Base-by-base conservation (phyloP, 177 flowering plant genomes). In the Vitis hybrid region DNA sequence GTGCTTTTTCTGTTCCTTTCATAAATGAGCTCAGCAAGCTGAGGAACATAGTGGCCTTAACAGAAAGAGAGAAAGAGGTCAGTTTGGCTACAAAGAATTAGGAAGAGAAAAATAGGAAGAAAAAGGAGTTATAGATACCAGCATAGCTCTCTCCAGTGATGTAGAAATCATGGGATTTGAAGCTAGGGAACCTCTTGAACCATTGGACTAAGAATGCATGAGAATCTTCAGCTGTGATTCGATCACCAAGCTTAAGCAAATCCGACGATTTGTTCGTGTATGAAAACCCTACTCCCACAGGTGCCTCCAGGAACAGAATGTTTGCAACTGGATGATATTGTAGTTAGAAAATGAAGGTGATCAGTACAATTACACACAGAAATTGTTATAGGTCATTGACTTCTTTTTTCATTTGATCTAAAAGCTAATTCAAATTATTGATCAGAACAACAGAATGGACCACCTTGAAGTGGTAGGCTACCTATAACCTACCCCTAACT, bases 121-220 rank as follows among this genome's bases (percentile, higher is more conserved):
- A 59, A 18, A n/a, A 4, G 64, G 13, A 35, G 15, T 11, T 21
- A 18, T 20, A 11, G 1, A 5, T 76, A 86, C 89, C 90, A 21
- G 90, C 90, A 71, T 84, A 84, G 78, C 90, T 87, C 72, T 86
- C 90, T 64, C 90, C 90, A 11, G 90, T 72, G 12, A 86, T 75
- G 67, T 83, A 86, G 58, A 86, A 84, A 2, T 81, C 85, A 58
- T 83, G 76, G 73, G 86, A 80, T 71, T 77, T 83, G 77, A 79
- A 83, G n/a, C 15, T 15, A 11, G 88, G 90, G 52, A 84, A 86
- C 67, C 75, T 81, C 55, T 76, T 72, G 68, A 84, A 86, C 90
- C 90, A 86, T 35, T 69, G 62, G 10, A 85, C 4, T 24, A 87
- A 77, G 75, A 87, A 87, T 3, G 87, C 78, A 61, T 79, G 62